Base-by-base conservation (phyloP, 768 basidiomycete genomes). In the Phaeolepiota aurea region DNA sequence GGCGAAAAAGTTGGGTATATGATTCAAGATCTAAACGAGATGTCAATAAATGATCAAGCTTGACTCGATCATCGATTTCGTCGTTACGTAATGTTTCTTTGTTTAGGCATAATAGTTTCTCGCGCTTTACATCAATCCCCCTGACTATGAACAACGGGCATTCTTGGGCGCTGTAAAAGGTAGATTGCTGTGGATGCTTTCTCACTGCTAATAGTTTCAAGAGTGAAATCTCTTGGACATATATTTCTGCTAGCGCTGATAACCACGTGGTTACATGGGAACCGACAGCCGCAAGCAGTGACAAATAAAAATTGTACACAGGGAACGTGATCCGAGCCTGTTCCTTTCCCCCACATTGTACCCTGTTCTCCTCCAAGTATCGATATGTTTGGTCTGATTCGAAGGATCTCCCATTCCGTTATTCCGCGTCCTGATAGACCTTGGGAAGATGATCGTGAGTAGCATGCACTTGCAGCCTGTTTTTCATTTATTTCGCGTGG, bases 381-480 rank as follows among this genome's bases (percentile, higher is more conserved):
- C 16, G 7, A 14, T 5, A 82, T 87, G 84, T 84, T 84, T 61
- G 71, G 72, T 47, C 67, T 87, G 48, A 61, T 87, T 48, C 72
- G 84, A 49, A 77, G 82, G 33, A 77, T 86, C 45, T 86, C 84
- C 0, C 69, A 72, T 51, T 77, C 78, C 11, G 68, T 84, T 15
- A 74, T 84, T 49, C 77, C 79, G 19, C 75, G 83, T 40, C 72
- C 78, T 18, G 84, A 86, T 58, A 69, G 81, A 44, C 80, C 82
- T 22, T 86, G 84, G 85, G 71, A 72, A 50, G 82, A 87, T 41
- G 83, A 87, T 55, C 77, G 83, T 83, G 51, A 67, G 77, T 66
- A 20, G 34, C 43, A 38, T 45, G 38, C 34, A 36, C 16, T 42
- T 40, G 47, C 43, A 20, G 13, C 21, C 22, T 30, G 35, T 47